Conservation (phyloP, 169 alveolate genomes). For the Plasmodium gaboni region DNA sequence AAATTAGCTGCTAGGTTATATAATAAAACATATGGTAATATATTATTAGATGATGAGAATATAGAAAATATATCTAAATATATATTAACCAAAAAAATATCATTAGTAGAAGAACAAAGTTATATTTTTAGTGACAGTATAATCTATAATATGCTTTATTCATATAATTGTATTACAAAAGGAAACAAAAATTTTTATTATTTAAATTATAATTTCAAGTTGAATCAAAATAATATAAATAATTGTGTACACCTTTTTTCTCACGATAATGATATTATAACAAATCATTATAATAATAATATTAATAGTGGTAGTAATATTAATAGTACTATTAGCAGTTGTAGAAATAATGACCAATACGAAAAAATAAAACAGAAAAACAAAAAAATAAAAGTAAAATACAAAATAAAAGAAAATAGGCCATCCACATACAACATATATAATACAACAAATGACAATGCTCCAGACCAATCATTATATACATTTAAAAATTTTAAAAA, state of each 20-base stretch:
- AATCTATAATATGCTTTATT: slow-evolving; percentile 54
- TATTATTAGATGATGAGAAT: slow-evolving; percentile 60
- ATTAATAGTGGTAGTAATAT: background rate
- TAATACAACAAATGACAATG: background rate
- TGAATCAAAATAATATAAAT: slow-evolving; percentile 34
- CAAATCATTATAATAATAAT: background rate
- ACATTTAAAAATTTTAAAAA: background rate
- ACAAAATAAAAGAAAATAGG: background rate
- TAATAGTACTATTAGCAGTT: background rate
- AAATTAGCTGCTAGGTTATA: slow-evolving; percentile 48
- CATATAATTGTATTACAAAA: slow-evolving; percentile 36
- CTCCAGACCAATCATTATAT: background rate
- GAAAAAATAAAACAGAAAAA: background rate
- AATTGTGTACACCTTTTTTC: slow-evolving; percentile 50
- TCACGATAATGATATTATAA: slow-evolving; percentile 14
- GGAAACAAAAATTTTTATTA: slow-evolving; percentile 25
- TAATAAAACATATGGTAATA: slow-evolving; percentile 47
- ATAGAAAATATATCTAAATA: slow-evolving; percentile 54
- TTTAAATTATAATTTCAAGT: slow-evolving; percentile 28
- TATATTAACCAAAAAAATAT: slow-evolving; percentile 64
- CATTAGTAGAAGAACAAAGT: slow-evolving; percentile 58
- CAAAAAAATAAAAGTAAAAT: background rate
- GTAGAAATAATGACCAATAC: background rate
- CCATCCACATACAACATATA: background rate
- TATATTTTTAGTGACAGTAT: slow-evolving; percentile 46